phyloP scores from a whole-genome alignment of 2,329 filamentous ascomycete species.

The Fusarium sp. region DNA sequence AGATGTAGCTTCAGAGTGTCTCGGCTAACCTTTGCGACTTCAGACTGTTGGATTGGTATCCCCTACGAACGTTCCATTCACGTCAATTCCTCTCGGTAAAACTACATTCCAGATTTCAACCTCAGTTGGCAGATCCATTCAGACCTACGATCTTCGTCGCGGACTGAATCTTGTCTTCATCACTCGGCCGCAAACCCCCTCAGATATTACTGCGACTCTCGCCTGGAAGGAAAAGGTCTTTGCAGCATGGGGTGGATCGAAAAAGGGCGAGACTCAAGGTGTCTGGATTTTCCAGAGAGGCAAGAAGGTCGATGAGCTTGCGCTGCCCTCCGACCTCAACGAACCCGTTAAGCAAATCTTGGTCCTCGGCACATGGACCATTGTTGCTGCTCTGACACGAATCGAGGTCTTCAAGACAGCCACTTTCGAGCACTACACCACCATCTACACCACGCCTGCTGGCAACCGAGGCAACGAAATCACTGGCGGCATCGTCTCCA shows the following conservation, averaged over 20 bases:
- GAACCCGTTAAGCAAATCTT: constrained; percentile 82
- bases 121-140: constrained; percentile 86
- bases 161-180: constrained; percentile 94
- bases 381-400: constrained; percentile 78
- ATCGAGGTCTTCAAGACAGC: constrained; percentile 91
- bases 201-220: constrained; percentile 83
- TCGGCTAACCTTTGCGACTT: constrained; percentile 13
- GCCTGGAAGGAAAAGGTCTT: constrained; percentile 90
- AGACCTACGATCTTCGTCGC: constrained; percentile 93
- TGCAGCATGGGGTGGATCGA: constrained; percentile 84
- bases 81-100: constrained; percentile 87
- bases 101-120: constrained; percentile 98
- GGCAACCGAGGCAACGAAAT: constrained; percentile 72
- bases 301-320: constrained; percentile 81
- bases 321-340: constrained; percentile 70
- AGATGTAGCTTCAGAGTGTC: not conserved
- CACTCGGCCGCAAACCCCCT: constrained; percentile 88
- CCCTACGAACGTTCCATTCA: constrained; percentile 89
- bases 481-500: constrained; percentile 81
- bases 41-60: constrained; percentile 95
- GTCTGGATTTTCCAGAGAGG: constrained; percentile 94
- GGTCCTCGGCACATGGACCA: constrained; percentile 90
- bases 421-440: constrained; percentile 90
- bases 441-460: constrained; percentile 70
- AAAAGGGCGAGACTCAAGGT: constrained; percentile 67